Conservation (phyloP, 768 basidiomycete genomes). For the Suillus cothurnatus region DNA sequence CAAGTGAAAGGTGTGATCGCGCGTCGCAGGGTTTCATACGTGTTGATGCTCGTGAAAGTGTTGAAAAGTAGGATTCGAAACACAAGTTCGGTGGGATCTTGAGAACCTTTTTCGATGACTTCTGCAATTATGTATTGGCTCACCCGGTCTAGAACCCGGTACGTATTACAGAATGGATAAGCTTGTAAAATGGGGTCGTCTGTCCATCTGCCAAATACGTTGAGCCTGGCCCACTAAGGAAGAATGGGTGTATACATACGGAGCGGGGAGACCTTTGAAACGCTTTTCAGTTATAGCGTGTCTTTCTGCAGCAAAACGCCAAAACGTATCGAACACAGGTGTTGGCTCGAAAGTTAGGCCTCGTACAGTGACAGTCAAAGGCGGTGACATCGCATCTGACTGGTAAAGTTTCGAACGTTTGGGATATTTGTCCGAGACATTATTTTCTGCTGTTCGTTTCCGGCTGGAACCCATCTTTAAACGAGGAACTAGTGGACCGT, state of each 20-base stretch:
- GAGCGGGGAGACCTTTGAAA: constrained; percentile 47
- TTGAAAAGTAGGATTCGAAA: constrained; percentile 78
- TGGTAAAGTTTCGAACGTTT: constrained; percentile 32
- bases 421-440: constrained; percentile 4
- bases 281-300: constrained; percentile 59
- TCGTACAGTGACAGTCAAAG: constrained; percentile 35
- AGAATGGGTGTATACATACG: constrained; percentile 43
- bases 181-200: constrained; percentile 55
- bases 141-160: constrained; percentile 69
- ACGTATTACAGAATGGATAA: constrained; percentile 73
- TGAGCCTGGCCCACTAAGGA: background rate
- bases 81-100: constrained; percentile 58
- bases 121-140: constrained; percentile 69
- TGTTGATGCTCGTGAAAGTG: constrained; percentile 68
- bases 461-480: constrained; percentile 6
- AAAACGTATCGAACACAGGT: constrained; percentile 62
- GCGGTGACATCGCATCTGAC: constrained; percentile 18
- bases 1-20: constrained; percentile 63
- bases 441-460: constrained; percentile 27
- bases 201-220: constrained; percentile 59
- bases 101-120: constrained; percentile 70
- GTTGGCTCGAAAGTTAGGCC: constrained; percentile 47
- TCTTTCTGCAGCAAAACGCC: constrained; percentile 58
- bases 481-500: background rate
- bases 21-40: constrained; percentile 62